Base-by-base conservation (phyloP, 306 rosid genomes). In the Medicago lupulina region DNA sequence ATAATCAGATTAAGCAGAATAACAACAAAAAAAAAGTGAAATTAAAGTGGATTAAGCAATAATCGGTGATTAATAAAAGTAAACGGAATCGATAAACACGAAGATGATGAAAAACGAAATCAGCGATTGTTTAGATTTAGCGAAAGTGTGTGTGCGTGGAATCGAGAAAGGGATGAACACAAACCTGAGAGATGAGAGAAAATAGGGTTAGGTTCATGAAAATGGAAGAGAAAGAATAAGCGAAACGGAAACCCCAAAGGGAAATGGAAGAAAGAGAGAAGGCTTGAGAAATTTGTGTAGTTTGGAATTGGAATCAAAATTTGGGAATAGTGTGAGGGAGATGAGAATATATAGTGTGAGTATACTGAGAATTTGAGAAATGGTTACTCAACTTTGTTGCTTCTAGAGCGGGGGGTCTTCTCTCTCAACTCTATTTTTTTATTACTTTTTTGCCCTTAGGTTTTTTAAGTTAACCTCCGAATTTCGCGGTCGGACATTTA, bases 181-280 rank as follows among this genome's bases (percentile, higher is more conserved):
- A 28, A 80, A 91, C 64, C 64, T 58, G 90, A 84, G 85, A 82
- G 91, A 87, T 89, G 83, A 85, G 91, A 83, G 81, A 67, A 78
- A 76, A 68, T 69, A 80, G 57, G 68, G 81, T 71, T 19, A 84
- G 84, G 82, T 54, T 83, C 81, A 57, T 17, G 59, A 44, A 75
- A 40, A 62, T 17, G 16, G 76, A 68, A 78, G 4, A 71, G 51
- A 68, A 34, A 71, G 60, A 68, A 34, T 73, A 78, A 75, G 47
- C 61, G 77, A 81, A 84, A 87, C 86, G 61, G 71, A 81, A 84
- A 86, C 86, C 91, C 84, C 91, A 77, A 77, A 53, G 51, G 78
- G 61, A 75, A 46, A 75, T 62, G 38, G 40, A 31, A 14, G 21
- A 23, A 54, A 21, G 74, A 78, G 80, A 51, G 66, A 36, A 57